Conservation (phyloP, 2,329 filamentous ascomycete genomes). For the Fusarium incarnatum region DNA sequence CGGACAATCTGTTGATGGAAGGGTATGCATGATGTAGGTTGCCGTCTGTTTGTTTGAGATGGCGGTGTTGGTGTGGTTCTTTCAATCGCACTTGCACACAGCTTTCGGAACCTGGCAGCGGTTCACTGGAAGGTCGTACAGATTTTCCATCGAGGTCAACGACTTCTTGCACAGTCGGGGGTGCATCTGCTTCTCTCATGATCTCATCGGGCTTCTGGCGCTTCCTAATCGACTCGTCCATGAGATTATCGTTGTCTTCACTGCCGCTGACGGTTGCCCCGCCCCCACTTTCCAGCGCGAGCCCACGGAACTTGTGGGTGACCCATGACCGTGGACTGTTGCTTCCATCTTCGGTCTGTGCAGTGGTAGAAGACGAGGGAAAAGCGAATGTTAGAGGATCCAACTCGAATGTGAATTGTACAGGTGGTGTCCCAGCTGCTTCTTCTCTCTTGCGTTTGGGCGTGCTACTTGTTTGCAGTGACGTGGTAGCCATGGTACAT, state of each 20-base stretch:
- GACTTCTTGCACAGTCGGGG: constrained; percentile 14
- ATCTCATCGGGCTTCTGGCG: constrained; percentile 52
- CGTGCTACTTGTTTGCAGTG: constrained; percentile 48
- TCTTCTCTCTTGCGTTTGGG: constrained; percentile 62
- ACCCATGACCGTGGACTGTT: constrained; percentile 66
- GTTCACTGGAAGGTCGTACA: constrained; percentile 8
- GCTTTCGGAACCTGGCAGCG: not conserved
- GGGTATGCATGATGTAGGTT: constrained; percentile 52
- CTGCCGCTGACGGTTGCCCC: constrained; percentile 52
- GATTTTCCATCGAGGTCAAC: constrained; percentile 22
- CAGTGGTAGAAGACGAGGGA: constrained; percentile 45
- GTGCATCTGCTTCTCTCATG: constrained; percentile 48
- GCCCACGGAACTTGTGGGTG: constrained; percentile 63
- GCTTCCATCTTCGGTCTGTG: constrained; percentile 58
- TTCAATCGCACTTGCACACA: constrained; percentile 8
- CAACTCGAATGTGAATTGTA: constrained; percentile 64
- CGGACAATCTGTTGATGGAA: constrained; percentile 54
- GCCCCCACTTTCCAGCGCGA: constrained; percentile 61
- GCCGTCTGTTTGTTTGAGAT: constrained; percentile 29
- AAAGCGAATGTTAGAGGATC: constrained; percentile 47
- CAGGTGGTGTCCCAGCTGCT: constrained; percentile 50
- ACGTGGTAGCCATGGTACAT: constrained; percentile 42
- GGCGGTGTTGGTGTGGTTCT: constrained; percentile 9
- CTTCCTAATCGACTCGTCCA: constrained; percentile 51
- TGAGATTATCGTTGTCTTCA: constrained; percentile 48